Base-by-base conservation (phyloP, 1,284 basidiomycete species). In the Rhodotorula sp. region DNA sequence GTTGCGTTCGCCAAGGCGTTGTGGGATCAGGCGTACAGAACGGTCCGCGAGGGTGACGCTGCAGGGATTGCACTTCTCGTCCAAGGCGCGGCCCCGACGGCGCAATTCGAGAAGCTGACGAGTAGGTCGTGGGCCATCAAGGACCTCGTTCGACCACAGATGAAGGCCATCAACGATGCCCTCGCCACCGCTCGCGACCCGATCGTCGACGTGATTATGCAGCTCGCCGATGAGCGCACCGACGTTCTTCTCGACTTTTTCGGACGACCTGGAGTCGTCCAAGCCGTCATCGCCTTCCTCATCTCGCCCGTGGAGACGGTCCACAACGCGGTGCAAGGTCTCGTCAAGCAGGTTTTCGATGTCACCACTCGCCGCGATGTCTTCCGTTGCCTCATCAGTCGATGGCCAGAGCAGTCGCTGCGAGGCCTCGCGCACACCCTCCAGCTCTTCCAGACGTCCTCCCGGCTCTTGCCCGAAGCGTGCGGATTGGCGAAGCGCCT, bases 351-450 rank as follows among this genome's bases (percentile, higher is more conserved):
- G 70, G 89, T 91, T 0, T 94, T 90, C 76, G 90, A 93, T 71
- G 90, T 89, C 27, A 91, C 94, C 76, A 88, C 87, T 47, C 89
- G 94, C 58, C 83, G 86, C 36, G 94, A 95, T 72, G 93, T 91
- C 79, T 89, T 95, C 77, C 87, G 90, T 17, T 86, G 85, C 9
- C 82, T 96, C 30, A 81, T 96, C 6, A 83, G 85, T 71, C 85
- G 88, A 58, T 83, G 85, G 67, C 86, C 91, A 0, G 82, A 84
- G 49, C 83, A 84, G 20, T 84, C 90, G 0, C 82, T 96, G 54
- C 83, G 86, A 24, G 92, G 90, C 8, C 82, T 95, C 34, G 83
- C 85, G 62, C 81, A 82, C 24, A 89, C 88, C 76, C 84, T 96
- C 5, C 80, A 83, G 24, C 85, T 81, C 2, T 94, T 93, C 80